A percentile compares a stretch with the other conserved stretches of the same genome.
These are phyloP conservation scores for Ophiostoma australiae DNA, from an alignment of 2,329 filamentous ascomycete genomes.

Conservation along the genomic window DNA sequence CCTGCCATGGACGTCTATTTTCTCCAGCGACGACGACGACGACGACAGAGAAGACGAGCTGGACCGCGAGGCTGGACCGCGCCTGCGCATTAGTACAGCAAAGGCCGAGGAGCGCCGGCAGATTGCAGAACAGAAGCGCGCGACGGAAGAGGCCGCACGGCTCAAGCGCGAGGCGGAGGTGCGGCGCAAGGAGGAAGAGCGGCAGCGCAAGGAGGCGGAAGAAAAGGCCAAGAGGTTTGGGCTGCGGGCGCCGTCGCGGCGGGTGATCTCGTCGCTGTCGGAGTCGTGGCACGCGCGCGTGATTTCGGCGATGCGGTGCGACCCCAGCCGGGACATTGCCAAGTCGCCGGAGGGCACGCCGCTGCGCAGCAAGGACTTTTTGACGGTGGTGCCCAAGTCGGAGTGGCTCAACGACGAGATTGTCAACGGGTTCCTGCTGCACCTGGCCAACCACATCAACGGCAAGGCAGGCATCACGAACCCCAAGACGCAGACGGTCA, in stretches of 20 bases:
- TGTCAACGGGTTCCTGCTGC: slow-evolving; percentile 61
- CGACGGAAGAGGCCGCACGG: slow-evolving; percentile 28
- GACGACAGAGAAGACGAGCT: background rate
- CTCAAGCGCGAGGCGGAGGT: slow-evolving; percentile 28
- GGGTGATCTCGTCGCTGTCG: slow-evolving; percentile 33
- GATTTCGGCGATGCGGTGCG: slow-evolving; percentile 35
- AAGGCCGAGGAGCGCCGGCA: slow-evolving; percentile 31
- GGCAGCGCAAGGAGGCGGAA: slow-evolving; percentile 28
- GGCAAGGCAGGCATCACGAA: slow-evolving; percentile 49
- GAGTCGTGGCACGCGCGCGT: slow-evolving; percentile 39
- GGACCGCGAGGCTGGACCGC: slow-evolving; percentile 1
- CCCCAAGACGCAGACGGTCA: slow-evolving; percentile 45
- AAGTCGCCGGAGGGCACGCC: slow-evolving; percentile 47
- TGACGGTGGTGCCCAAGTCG: slow-evolving; percentile 51
- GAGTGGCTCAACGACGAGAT: slow-evolving; percentile 75
- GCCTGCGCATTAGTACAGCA: slow-evolving; percentile 28
- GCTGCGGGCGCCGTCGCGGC: slow-evolving; percentile 30
- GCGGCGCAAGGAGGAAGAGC: slow-evolving; percentile 29
- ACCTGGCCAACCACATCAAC: slow-evolving; percentile 57
- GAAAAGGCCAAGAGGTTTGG: slow-evolving; percentile 28
- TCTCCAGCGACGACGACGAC: slow-evolving; percentile 17
- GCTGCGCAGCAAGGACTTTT: slow-evolving; percentile 56
- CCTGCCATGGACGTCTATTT: slow-evolving; percentile 19
- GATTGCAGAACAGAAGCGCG: slow-evolving; percentile 25
- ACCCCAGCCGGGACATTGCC: slow-evolving; percentile 38